Percentiles rank a stretch among this genome's conserved stretches.
phyloP scores from a whole-genome alignment of 345 rosid genomes.

The Melaleuca quinquenervia region DNA sequence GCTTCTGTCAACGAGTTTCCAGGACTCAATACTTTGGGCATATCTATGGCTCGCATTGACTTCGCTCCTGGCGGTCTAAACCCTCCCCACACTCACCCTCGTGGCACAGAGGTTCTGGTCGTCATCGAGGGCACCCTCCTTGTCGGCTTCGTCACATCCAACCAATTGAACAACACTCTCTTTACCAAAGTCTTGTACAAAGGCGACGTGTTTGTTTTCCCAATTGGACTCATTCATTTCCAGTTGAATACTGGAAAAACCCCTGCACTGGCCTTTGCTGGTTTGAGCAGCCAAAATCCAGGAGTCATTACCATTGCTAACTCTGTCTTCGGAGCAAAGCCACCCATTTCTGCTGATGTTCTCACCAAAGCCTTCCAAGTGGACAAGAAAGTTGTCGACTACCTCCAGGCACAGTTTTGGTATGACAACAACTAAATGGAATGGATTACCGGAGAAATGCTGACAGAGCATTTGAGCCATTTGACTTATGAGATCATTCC shows the following conservation, averaged over 20 bases:
- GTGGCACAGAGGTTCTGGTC: constrained; percentile 24
- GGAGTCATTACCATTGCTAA: constrained; percentile 17
- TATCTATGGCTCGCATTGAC: constrained; percentile 16
- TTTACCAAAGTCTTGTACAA: constrained; percentile 5
- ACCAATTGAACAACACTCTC: constrained; percentile 9
- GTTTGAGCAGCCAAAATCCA: constrained; percentile 17
- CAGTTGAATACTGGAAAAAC: constrained; percentile 21
- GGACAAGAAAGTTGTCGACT: constrained; percentile 6
- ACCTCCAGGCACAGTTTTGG: constrained; percentile 20
- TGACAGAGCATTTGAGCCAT: neutral
- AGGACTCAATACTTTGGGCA: constrained; percentile 18
- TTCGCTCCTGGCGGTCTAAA: constrained; percentile 16
- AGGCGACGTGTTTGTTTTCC: constrained; percentile 26
- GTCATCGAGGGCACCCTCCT: constrained; percentile 17
- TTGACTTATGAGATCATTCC: neutral
- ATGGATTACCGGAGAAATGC: neutral
- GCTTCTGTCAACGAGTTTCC: constrained; percentile 1
- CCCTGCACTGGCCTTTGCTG: constrained; percentile 16
- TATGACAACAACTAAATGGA: neutral
- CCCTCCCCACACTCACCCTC: constrained; percentile 37
- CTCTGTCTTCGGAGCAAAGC: constrained; percentile 6
- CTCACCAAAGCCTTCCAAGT: constrained; percentile 31
- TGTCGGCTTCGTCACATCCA: constrained; percentile 23
- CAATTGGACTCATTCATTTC: constrained; percentile 24
- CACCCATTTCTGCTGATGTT: constrained; percentile 8